Evolutionary conservation across 1,139 yeast genomes (phyloP).

Genomic region (Debaryomyces udenii): DNA sequence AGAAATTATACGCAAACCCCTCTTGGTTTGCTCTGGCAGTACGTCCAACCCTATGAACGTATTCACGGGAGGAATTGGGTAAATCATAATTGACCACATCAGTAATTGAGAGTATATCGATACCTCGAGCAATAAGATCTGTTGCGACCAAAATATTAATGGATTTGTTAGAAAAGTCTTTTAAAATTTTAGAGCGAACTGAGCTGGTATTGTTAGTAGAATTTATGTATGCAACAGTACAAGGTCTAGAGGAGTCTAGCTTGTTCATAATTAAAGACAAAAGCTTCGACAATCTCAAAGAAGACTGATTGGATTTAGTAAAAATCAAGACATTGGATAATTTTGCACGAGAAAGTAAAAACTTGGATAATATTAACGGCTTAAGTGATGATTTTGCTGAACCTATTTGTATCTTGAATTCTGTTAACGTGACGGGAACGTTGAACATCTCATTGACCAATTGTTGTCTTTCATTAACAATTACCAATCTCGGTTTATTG

Average conservation of each 20-base stretch:
- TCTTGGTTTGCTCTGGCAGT: constrained; percentile 87
- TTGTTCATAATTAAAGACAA: constrained; percentile 48
- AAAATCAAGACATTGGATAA: constrained; percentile 59
- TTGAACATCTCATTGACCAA: constrained; percentile 55
- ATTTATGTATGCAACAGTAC: constrained; percentile 41
- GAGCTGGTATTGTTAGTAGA: constrained; percentile 53
- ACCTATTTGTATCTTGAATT: constrained; percentile 52
- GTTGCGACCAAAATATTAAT: constrained; percentile 75
- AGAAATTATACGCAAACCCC: constrained; percentile 74
- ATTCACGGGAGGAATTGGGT: constrained; percentile 87
- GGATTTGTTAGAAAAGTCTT: constrained; percentile 55
- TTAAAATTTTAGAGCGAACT: constrained; percentile 49
- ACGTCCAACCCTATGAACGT: constrained; percentile 94
- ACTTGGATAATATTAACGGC: constrained; percentile 69
- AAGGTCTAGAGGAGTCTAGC: constrained; percentile 17
- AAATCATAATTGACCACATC: constrained; percentile 88
- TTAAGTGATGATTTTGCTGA: constrained; percentile 64
- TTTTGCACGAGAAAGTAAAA: constrained; percentile 42
- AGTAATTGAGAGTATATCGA: constrained; percentile 72
- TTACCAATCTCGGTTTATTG: constrained; percentile 66
- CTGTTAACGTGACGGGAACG: constrained; percentile 59
- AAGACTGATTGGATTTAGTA: constrained; percentile 84
- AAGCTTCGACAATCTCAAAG: constrained; percentile 71
- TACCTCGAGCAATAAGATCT: constrained; percentile 93
- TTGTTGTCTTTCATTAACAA: constrained; percentile 61